These are phyloP conservation scores for Macrolepiota albuminosa DNA, from an alignment of 768 basidiomycete genomes.

Conservation along the genomic window DNA sequence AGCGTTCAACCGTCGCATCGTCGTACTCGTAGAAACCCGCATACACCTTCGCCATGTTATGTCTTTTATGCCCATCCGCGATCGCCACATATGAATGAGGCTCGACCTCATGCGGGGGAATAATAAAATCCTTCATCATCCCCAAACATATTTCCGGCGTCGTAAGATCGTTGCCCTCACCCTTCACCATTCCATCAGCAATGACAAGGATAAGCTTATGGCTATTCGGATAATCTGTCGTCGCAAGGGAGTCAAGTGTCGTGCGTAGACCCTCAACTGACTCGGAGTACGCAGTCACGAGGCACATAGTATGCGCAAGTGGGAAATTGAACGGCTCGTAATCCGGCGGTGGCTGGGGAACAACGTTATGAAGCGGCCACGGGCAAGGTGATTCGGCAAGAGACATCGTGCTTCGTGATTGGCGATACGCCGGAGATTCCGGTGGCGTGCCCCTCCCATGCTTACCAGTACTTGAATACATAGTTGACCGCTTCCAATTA, in stretches of 20 bases:
- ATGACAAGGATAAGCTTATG: slow-evolving; percentile 96
- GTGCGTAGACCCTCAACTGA: slow-evolving; percentile 94
- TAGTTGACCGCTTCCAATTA: slow-evolving; percentile 56
- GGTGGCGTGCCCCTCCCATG: slow-evolving; percentile 60
- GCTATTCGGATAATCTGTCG: slow-evolving; percentile 97
- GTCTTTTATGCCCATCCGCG: slow-evolving; percentile 98
- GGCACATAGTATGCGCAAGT: slow-evolving; percentile 87
- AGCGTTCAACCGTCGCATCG: slow-evolving; percentile 78
- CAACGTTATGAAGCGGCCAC: slow-evolving; percentile 87
- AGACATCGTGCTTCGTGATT: slow-evolving; percentile 81
- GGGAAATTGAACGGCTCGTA: slow-evolving; percentile 97
- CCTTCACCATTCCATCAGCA: slow-evolving; percentile 98
- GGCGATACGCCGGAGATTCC: slow-evolving; percentile 63
- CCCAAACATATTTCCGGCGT: slow-evolving; percentile 91
- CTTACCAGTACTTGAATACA: slow-evolving; percentile 44
- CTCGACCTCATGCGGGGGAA: slow-evolving; percentile 79
- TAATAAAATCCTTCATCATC: slow-evolving; percentile 97
- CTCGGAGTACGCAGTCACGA: slow-evolving; percentile 98
- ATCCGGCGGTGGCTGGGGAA: slow-evolving; percentile 88
- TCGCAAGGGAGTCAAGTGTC: slow-evolving; percentile 96
- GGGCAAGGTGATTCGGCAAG: slow-evolving; percentile 78
- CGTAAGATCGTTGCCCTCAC: slow-evolving; percentile 80
- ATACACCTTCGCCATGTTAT: slow-evolving; percentile 99
- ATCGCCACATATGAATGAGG: slow-evolving; percentile 97
- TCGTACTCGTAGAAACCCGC: slow-evolving; percentile 98